Conservation (phyloP, 768 basidiomycete genomes). For the Leccinum barrowsii region DNA sequence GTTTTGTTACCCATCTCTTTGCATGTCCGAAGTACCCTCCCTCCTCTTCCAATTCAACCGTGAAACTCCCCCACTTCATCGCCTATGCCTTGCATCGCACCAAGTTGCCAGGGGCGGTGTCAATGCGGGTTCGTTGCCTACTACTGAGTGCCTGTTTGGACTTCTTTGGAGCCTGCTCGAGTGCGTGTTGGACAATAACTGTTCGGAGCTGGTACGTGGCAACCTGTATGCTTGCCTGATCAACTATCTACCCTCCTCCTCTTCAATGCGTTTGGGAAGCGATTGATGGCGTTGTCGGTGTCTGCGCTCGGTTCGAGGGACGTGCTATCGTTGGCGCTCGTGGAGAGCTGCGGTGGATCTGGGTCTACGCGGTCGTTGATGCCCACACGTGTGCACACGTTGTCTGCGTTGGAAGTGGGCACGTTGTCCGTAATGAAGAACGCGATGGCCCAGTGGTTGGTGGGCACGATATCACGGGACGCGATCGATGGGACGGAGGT, state of each 20-base stretch:
- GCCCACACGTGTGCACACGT: slow-evolving; percentile 5
- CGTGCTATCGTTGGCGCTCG: slow-evolving; percentile 36
- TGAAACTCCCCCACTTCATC: too few relatives aligned
- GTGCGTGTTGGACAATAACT: too few relatives aligned
- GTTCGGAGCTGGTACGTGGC: too few relatives aligned
- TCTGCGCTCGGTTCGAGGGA: slow-evolving; percentile 39
- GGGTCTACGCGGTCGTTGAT: slow-evolving; percentile 13
- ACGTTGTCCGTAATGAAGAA: slow-evolving; percentile 66
- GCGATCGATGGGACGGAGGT: slow-evolving; percentile 80
- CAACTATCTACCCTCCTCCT: slow-evolving; percentile 28
- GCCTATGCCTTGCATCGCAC: too few relatives aligned
- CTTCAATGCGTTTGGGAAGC: slow-evolving; percentile 20
- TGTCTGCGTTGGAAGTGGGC: slow-evolving; percentile 38
- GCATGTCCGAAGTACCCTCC: too few relatives aligned
- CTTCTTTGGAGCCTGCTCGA: too few relatives aligned
- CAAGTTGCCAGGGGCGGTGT: too few relatives aligned
- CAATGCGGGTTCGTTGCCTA: too few relatives aligned
- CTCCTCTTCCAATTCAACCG: too few relatives aligned
- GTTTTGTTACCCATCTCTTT: too few relatives aligned
- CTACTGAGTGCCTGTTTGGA: too few relatives aligned
- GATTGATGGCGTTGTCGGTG: slow-evolving; percentile 26
- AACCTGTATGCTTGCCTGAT: too few relatives aligned
- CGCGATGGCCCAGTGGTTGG: slow-evolving; percentile 61
- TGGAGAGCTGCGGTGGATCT: slow-evolving; percentile 33
- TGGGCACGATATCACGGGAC: slow-evolving; percentile 49